Base-by-base conservation (phyloP, 495 filamentous ascomycete species). In the Hamigera avellanea region DNA sequence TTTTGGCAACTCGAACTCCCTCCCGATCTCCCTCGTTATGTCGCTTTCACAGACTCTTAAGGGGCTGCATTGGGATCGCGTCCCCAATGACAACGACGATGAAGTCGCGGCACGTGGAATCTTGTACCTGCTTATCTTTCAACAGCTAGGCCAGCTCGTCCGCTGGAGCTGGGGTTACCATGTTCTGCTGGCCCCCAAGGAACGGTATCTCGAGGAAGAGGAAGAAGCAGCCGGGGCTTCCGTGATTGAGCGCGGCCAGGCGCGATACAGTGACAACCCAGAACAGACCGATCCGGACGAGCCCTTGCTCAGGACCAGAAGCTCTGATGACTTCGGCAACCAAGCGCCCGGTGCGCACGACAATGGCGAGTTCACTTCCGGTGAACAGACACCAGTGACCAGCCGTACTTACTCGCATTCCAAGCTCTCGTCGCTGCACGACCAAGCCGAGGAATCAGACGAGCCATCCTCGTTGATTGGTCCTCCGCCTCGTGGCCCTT, bases 131-230 rank as follows among this genome's bases (percentile, higher is more conserved):
- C 67, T 98, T 37, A 93, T 98, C 45, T 98, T 98, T 61, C 91
- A 96, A 62, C 91, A 98, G 54, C 75, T 98, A 13, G 91, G 91
- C 15, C 91, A 98, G 56, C 68, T 95, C 14, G 80, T 98, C 32
- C 72, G 91, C 36, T 98, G 91, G 91, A 95, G 84, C 44, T 98
- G 93, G 93, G 91, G 91, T 7, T 95, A 93, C 49, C 85, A 94
- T 49, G 75, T 96, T 28, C 64, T 98, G 12, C 67, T 98, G 6
- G 87, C 86, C 12, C 85, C 86, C 2, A 76, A 80, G 39, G 72
- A 76, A 17, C 58, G 54, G 14, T 69, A 57, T 32, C 32, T 61
- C n/a, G 79, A 80, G 39, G 80, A 83, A 42, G 68, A 66, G 14
- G 75, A 80, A 26, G 69, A 75, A 30, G 65, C 61, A 10, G 54